These are phyloP conservation scores for Nakaseomyces uthaithaninus DNA, from an alignment of 1,139 yeast species.

Conservation along the genomic window DNA sequence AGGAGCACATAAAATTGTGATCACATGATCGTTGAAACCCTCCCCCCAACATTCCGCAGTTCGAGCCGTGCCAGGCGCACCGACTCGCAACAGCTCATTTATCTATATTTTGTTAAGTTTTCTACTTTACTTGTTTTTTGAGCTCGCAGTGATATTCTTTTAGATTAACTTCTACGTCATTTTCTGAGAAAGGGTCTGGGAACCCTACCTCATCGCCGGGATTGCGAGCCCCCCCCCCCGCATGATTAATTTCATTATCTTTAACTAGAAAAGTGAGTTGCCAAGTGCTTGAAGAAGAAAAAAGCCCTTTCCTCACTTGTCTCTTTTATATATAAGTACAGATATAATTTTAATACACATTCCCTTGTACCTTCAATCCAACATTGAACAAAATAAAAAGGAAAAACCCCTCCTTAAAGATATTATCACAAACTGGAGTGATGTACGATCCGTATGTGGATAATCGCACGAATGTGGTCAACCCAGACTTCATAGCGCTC, in stretches of 20 bases:
- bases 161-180: neutral
- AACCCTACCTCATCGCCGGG: too few species aligned
- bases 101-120: neutral
- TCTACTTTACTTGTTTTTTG: too few species aligned
- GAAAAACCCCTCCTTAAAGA: neutral
- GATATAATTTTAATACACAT: slow-evolving; percentile 5
- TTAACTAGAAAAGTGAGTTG: too few species aligned
- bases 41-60: neutral
- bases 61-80: slow-evolving; percentile 3
- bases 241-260: too few species aligned
- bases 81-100: neutral
- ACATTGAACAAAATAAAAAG: neutral
- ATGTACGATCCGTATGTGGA: slow-evolving; percentile 24
- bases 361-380: neutral
- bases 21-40: too few species aligned
- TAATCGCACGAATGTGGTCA: slow-evolving; percentile 42
- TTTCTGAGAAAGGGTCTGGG: too few species aligned
- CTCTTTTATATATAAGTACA: too few species aligned
- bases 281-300: too few species aligned
- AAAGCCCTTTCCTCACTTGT: too few species aligned
- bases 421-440: neutral
- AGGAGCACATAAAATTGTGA: slow-evolving; percentile 22
- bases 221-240: too few species aligned
- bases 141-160: too few species aligned
- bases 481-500: slow-evolving; percentile 46